phyloP scores from a whole-genome alignment of 2,329 filamentous ascomycete genomes.

The Ophiostoma pallidulum region DNA sequence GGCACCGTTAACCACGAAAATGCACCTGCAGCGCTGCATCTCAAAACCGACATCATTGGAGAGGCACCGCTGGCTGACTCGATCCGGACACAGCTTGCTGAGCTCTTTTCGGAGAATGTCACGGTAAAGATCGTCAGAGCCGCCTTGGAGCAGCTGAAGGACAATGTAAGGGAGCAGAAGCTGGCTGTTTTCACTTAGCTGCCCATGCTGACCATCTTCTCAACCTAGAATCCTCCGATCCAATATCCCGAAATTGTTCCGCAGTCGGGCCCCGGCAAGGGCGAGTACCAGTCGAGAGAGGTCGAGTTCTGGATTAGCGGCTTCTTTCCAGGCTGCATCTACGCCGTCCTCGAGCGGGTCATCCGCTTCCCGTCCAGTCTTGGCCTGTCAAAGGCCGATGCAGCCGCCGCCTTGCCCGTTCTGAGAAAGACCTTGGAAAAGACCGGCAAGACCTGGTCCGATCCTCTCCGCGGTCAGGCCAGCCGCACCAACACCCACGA shows the following conservation, averaged over 20 bases:
- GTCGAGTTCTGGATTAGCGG: conserved; percentile 33
- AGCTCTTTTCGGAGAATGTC: not conserved
- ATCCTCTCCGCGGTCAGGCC: conserved; percentile 29
- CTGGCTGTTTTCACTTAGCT: no score
- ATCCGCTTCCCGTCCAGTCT: conserved; percentile 22
- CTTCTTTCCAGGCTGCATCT: conserved; percentile 31
- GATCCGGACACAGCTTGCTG: not conserved
- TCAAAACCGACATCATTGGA: not conserved
- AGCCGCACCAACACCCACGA: conserved; percentile 42
- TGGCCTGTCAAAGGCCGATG: no score
- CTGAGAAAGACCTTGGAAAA: no score
- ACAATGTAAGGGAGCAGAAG: not conserved
- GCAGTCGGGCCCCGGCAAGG: not conserved
- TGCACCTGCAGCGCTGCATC: not conserved
- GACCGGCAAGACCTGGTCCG: no score
- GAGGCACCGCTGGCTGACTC: not conserved
- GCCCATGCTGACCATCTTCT: no score
- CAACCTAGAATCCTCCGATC: not conserved
- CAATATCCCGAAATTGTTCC: conserved; percentile 1
- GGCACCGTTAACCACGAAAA: not conserved
- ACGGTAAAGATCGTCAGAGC: not conserved
- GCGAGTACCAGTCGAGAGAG: conserved; percentile 1
- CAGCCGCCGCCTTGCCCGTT: no score
- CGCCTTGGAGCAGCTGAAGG: not conserved
- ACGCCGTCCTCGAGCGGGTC: conserved; percentile 26